phyloP scores from a whole-genome alignment of 2,329 filamentous ascomycete genomes.

The Geosmithia putterillii region DNA sequence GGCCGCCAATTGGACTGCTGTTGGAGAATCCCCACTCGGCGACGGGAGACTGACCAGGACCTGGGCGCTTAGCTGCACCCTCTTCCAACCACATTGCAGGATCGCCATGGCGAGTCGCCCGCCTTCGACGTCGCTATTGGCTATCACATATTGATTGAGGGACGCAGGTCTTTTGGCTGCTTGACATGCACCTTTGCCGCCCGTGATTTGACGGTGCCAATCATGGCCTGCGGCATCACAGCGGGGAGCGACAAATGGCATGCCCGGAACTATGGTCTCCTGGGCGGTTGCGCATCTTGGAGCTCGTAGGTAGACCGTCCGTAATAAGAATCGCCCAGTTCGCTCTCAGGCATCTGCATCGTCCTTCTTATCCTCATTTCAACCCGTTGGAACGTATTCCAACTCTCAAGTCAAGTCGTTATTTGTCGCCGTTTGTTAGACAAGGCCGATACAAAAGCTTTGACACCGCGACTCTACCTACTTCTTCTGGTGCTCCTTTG shows the following conservation, averaged over 20 bases:
- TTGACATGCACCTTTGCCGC: background rate
- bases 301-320: background rate
- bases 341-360: background rate
- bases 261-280: background rate
- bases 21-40: background rate
- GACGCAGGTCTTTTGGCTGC: background rate
- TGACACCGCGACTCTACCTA: background rate
- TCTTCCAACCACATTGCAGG: constrained; percentile 2
- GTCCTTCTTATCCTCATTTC: background rate
- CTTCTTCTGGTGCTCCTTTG: background rate
- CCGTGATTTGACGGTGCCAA: background rate
- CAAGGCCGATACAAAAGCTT: background rate
- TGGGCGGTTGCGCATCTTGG: background rate
- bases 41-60: background rate
- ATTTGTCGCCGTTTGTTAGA: background rate
- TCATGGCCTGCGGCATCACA: background rate
- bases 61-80: constrained; percentile 1
- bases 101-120: constrained; percentile 2
- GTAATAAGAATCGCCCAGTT: background rate
- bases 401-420: background rate
- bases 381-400: background rate
- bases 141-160: background rate
- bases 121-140: background rate
- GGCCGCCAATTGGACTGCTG: background rate
- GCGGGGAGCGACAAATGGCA: background rate